Base-by-base conservation (phyloP, 2,329 filamentous ascomycete genomes). In the Dryadomyces sulphureus region DNA sequence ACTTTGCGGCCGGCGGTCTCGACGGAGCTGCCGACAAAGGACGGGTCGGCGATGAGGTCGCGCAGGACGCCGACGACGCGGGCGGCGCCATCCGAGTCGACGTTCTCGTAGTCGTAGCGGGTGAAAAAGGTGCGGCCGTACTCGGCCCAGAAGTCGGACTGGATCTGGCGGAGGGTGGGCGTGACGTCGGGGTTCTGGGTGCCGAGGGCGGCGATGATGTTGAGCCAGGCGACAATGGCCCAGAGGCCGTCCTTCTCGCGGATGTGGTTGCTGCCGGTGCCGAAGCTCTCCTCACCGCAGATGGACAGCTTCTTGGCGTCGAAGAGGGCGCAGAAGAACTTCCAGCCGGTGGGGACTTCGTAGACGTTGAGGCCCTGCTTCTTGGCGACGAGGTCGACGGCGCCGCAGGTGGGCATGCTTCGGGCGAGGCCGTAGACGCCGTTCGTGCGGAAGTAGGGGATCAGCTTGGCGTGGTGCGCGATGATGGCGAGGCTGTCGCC, bases 41-140 rank as follows among this genome's bases (percentile, higher is more conserved):
- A 67, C 44, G 72, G 62, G 55, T 86, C 75, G 35, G 78, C 79
- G 57, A 95, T 85, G 54, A 94, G 74, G 53, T 81, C 79, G 57
- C 80, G 75, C 59, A 98, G 73, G 58, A 86, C 80, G 47, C 77
- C 81, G 40, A 94, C 83, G 49, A 98, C 81, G 69, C 94, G 90
- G 69, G 84, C 84, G 52, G 92, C 92, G 36, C 85, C 89, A 8
- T 90, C 87, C 41, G 81, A 83, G 68, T 94, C 88, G 54, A 94
- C 88, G 55, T 93, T 78, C 68, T 98, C 92, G 67, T 94, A 98
- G 67, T 98, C 92, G 67, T 96, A 96, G 53, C 92, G 86, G 38
- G 92, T 98, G 76, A 98, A 98, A 74, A 96, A 98, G 27, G 89
- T 95, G 49, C 92, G 88, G 58, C 92, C 92, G 64, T 98, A 98